Conservation (phyloP, 208 protist genomes). For the Leishmania arabica region DNA sequence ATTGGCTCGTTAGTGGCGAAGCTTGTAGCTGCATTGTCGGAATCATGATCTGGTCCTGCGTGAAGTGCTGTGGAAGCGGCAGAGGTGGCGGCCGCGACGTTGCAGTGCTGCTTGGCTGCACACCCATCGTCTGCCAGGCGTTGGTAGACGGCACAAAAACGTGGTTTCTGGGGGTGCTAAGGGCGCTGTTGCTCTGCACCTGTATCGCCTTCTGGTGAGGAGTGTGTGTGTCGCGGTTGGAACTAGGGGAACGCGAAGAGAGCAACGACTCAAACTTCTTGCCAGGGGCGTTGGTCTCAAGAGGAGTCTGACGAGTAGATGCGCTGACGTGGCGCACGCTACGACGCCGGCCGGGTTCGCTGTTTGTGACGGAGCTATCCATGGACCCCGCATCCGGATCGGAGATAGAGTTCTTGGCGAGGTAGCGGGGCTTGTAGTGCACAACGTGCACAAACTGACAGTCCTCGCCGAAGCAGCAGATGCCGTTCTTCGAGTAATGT, state of each 20-base stretch:
- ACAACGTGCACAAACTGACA: neutral
- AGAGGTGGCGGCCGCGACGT: neutral
- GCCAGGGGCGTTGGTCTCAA: slow-evolving; percentile 13
- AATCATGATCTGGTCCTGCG: slow-evolving; percentile 20
- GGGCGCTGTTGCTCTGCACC: slow-evolving; percentile 8
- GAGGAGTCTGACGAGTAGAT: slow-evolving; percentile 39
- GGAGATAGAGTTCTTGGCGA: slow-evolving; percentile 43
- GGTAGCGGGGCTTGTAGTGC: slow-evolving; percentile 50
- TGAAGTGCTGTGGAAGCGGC: slow-evolving; percentile 8
- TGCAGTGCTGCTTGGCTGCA: neutral
- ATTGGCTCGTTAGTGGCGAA: slow-evolving; percentile 19
- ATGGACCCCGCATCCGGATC: slow-evolving; percentile 39
- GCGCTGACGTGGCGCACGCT: slow-evolving; percentile 18
- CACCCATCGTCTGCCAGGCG: slow-evolving; percentile 19
- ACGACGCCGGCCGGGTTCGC: slow-evolving; percentile 12
- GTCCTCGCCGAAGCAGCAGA: no score
- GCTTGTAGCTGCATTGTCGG: slow-evolving; percentile 18
- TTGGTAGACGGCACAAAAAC: slow-evolving; percentile 30
- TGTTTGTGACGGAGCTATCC: slow-evolving; percentile 33
- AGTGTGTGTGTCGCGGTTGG: slow-evolving; percentile 7
- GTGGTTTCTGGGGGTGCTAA: slow-evolving; percentile 11
- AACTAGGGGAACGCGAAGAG: slow-evolving; percentile 32
- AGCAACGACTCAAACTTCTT: slow-evolving; percentile 16
- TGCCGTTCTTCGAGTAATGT: no score
- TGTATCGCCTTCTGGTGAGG: slow-evolving; percentile 19